Evolutionary conservation across 1,284 basidiomycete genomes (phyloP).

Genomic region (Cutaneotrichosporon sp.): DNA sequence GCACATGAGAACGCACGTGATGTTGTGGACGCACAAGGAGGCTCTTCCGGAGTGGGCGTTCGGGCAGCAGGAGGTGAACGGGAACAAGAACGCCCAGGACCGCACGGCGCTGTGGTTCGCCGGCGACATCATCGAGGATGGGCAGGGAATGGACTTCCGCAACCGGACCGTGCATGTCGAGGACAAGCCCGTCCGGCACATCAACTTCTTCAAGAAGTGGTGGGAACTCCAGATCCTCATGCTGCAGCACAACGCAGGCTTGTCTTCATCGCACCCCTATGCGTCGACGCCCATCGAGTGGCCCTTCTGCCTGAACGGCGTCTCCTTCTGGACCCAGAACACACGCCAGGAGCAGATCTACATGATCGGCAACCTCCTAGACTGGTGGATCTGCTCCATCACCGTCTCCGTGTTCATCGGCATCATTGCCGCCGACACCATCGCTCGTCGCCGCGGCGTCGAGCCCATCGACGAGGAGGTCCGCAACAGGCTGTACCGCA

Average conservation of each 20-base stretch:
- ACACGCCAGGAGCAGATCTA: constrained; percentile 87
- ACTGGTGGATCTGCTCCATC: constrained; percentile 91
- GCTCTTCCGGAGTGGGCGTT: constrained; percentile 92
- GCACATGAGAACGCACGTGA: constrained; percentile 83
- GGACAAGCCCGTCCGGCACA: constrained; percentile 66
- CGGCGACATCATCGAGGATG: constrained; percentile 71
- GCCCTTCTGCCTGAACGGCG: constrained; percentile 93
- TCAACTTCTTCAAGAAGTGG: constrained; percentile 94
- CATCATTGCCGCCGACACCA: constrained; percentile 78
- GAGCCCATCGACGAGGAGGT: constrained; percentile 82
- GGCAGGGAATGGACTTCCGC: constrained; percentile 58
- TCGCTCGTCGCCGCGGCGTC: constrained; percentile 78
- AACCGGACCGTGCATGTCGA: constrained; percentile 55
- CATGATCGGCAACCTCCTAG: constrained; percentile 86
- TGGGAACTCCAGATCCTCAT: constrained; percentile 88
- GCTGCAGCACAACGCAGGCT: constrained; percentile 94
- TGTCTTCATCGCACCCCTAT: constrained; percentile 93
- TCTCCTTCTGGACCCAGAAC: constrained; percentile 95
- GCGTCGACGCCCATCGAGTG: constrained; percentile 91
- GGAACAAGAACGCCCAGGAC: constrained; percentile 87
- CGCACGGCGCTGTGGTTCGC: constrained; percentile 82
- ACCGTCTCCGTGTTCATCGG: constrained; percentile 83
- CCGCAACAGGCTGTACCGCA: constrained; percentile 89
- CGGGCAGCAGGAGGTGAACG: constrained; percentile 96
- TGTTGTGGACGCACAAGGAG: constrained; percentile 84